Evolutionary conservation across 805 yeast species (phyloP).

Genomic region (Candida coleopterorum): DNA sequence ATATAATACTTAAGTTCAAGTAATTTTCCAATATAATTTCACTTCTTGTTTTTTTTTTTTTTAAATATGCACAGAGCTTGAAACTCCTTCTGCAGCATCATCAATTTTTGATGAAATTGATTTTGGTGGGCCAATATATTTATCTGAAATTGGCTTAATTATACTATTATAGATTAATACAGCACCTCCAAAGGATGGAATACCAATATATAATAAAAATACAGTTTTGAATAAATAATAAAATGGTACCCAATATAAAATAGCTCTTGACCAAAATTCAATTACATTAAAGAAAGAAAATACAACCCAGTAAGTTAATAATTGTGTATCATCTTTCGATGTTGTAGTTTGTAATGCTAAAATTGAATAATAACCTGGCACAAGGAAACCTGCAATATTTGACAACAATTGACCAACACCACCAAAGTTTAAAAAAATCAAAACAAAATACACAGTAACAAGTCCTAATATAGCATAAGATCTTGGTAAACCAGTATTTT

Average conservation of each 20-base stretch:
- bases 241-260: conserved; percentile 93
- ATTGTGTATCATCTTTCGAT: conserved; percentile 75
- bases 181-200: conserved; percentile 90
- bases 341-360: conserved; percentile 72
- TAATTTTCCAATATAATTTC: too few relatives aligned
- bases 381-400: conserved; percentile 83
- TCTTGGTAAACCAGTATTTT: conserved; percentile 62
- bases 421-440: conserved; percentile 85
- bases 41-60: not conserved
- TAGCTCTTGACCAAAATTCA: conserved; percentile 94
- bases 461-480: conserved; percentile 75
- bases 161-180: conserved; percentile 56
- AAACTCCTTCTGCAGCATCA: conserved; percentile 44
- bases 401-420: conserved; percentile 93
- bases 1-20: too few relatives aligned
- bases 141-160: conserved; percentile 60
- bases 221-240: conserved; percentile 92
- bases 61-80: conserved; percentile 13
- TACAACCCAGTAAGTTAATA: conserved; percentile 97
- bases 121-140: conserved; percentile 2
- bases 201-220: conserved; percentile 79
- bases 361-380: conserved; percentile 88
- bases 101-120: conserved; percentile 39
- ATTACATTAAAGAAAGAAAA: conserved; percentile 85
- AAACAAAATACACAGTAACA: conserved; percentile 60